phyloP scores from a whole-genome alignment of 2,329 filamentous ascomycete species.

The Dothideomycetidae sp. region DNA sequence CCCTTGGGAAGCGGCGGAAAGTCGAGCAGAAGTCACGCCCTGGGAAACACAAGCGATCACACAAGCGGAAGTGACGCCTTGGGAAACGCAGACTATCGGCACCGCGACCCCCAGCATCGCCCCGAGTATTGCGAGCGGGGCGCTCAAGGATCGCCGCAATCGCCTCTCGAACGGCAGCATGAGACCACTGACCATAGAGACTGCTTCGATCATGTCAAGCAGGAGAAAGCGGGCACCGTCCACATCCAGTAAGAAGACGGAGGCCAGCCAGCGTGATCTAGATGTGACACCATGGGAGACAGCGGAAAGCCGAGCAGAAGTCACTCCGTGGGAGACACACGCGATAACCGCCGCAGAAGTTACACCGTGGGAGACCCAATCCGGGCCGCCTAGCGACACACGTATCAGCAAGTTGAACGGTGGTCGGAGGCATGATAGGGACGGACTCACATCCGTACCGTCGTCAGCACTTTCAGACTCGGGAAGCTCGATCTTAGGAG shows the following conservation, averaged over 20 bases:
- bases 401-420: constrained; percentile 1
- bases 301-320: constrained; percentile 16
- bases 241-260: constrained; percentile 4
- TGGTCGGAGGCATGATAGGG: constrained; percentile 3
- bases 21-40: constrained; percentile 17
- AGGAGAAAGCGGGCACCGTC: constrained; percentile 4
- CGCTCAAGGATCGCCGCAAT: constrained; percentile 4
- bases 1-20: constrained; percentile 17
- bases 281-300: constrained; percentile 16
- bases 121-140: neutral
- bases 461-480: constrained; percentile 12
- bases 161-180: constrained; percentile 4
- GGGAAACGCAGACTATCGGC: constrained; percentile 4
- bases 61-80: constrained; percentile 5
- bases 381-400: neutral
- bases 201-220: neutral
- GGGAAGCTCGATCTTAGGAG: constrained; percentile 10
- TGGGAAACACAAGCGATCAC: constrained; percentile 6
- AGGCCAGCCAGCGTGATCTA: constrained; percentile 8
- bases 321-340: constrained; percentile 15
- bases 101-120: neutral
- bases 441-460: constrained; percentile 6
- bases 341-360: constrained; percentile 5
- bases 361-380: constrained; percentile 5
- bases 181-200: constrained; percentile 8